Base-by-base conservation (phyloP, 192 early-diverging fungal species). In the Diversispora epigaea region DNA sequence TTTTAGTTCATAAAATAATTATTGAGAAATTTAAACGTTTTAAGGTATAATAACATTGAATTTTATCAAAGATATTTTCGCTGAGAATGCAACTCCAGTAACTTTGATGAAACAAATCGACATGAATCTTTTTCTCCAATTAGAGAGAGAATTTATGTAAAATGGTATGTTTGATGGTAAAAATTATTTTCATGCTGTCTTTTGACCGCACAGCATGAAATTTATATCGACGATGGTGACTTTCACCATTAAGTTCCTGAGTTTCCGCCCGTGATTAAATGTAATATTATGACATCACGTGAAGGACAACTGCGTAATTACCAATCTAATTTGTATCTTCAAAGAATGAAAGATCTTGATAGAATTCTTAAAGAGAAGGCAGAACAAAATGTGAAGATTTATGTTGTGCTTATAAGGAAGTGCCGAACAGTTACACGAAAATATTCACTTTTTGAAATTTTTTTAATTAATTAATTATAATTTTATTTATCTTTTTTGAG, bases 381-480 rank as follows among this genome's bases (percentile, higher is more conserved):
- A 25, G 86, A 90, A 78, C 86, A 94, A 76, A 94, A 94, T 39
- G 91, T 96, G 39, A 89, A 90, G 80, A 93, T 96, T 73, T 94
- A 93, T 76, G 87, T 96, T 50, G 87, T 94, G 0, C 84, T 96
- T 96, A 95, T 84, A 94, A 96, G 82, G 95, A 96, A 75, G 84
- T 96, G 8, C 84, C 88, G 84, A 91, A 71, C 82, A 85, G 25
- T 82, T 93, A 61, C 85, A 92, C 68, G 82, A 84, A 17, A 96
- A 95, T 77, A 95, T 95, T 73, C 82, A 87, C 5, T 47, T 32
- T 15, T 6, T 9, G 0, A 44, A 15, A 25, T 71, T 9, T 25
- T n/a, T 40, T 32, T 50, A 21, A 21, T 12, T 43, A 39, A 41
- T 65, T 3, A 32, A 4, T 57, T 49, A 21, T 68, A 32, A 49